Base-by-base conservation (phyloP, 2,329 filamentous ascomycete genomes). In the Epichloe typhina region DNA sequence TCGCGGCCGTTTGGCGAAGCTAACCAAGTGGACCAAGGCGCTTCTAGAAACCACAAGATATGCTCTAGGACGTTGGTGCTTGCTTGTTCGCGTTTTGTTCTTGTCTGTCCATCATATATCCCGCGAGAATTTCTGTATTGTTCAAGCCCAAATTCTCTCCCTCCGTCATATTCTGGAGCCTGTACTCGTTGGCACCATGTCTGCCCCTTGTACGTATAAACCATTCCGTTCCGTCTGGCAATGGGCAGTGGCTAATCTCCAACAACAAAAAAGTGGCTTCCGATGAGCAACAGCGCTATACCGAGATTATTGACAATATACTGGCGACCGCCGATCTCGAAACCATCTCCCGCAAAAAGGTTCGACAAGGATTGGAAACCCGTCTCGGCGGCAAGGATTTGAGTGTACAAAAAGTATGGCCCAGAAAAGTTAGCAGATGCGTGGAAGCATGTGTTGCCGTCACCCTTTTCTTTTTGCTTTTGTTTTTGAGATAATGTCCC, bases 271-370 rank as follows among this genome's bases (percentile, higher is more conserved):
- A 17, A 80, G 77, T 80, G 55, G 69, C 69, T 40, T 49, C 67
- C 49, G 70, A 75, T 49, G 77, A 81, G 59, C 68, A 68, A 56
- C 55, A 62, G 51, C 68, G 71, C 56, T 82, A 80, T 63, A 81
- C 75, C 49, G 65, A 68, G 50, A 73, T 82, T 58, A 81, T 83
- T 62, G 79, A 83, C 59, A 69, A 64, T 40, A 82, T 83, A 54
- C 72, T 83, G 21, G 69, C 69, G 26, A 75, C 71, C 11, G 75
- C 76, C 50, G 76, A 83, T 56, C 73, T 83, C 40, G 71, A 76
- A 57, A 82, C 79, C n/a, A 76, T 83, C 49, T 79, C 79, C 31
- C 73, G 78, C 54, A 83, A 82, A 62, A 80, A 77, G 66, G 75
- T 83, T 52, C 75, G 79, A 49, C 71, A 75, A 56, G 75, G 74